Conservation (phyloP, 2,329 filamentous ascomycete species). For the Xylariaceae sp. region DNA sequence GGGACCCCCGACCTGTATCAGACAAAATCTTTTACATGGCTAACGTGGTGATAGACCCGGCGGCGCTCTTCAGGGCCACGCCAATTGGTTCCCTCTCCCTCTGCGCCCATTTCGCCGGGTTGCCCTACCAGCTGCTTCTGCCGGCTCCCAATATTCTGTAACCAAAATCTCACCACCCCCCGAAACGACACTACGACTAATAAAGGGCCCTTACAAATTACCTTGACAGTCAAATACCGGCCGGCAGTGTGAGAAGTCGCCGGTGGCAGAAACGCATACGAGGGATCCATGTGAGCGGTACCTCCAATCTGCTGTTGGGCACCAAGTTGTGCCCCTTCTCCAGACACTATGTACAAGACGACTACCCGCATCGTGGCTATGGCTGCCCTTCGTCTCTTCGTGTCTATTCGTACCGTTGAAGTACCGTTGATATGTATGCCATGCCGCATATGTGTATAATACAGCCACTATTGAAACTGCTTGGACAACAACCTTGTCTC, state of each 20-base stretch:
- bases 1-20: slow-evolving; percentile 8
- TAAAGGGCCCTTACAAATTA: not conserved
- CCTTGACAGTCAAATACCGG: slow-evolving; percentile 6
- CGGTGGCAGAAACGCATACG: slow-evolving; percentile 12
- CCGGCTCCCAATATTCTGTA: not conserved
- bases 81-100: not conserved
- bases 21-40: no score
- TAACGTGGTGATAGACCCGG: no score
- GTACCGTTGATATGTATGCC: not conserved
- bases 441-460: slow-evolving; percentile 11
- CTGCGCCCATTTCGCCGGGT: not conserved
- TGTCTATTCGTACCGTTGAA: not conserved
- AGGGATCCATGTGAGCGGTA: not conserved
- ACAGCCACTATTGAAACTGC: slow-evolving; percentile 13
- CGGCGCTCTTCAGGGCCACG: no score
- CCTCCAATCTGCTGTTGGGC: slow-evolving; percentile 3
- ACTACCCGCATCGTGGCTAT: no score
- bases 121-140: not conserved
- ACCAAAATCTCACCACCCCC: slow-evolving; percentile 4
- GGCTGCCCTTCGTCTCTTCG: not conserved
- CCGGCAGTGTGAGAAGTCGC: slow-evolving; percentile 19
- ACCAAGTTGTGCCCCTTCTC: slow-evolving; percentile 2
- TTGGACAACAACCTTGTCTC: slow-evolving; percentile 5
- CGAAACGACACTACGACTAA: no score
- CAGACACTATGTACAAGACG: no score